Conservation (phyloP, 768 basidiomycete species). For the Terana coerulea region DNA sequence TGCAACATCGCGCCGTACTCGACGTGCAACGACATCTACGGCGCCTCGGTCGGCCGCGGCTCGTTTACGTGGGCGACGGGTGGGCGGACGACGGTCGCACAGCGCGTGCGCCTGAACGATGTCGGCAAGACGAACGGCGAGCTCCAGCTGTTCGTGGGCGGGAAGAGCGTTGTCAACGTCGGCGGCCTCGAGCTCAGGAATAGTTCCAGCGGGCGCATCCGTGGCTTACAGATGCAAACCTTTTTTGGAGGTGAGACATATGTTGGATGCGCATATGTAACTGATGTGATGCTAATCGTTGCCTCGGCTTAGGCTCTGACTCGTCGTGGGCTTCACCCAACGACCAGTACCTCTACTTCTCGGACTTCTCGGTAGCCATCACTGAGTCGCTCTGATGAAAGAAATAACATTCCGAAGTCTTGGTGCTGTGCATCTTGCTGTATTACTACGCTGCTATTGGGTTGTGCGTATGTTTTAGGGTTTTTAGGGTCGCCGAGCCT, state of each 20-base stretch:
- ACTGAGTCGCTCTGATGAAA: slow-evolving; percentile 43
- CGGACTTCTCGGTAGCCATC: slow-evolving; percentile 67
- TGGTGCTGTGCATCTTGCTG: no score
- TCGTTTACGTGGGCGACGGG: slow-evolving; percentile 61
- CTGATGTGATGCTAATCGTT: background rate
- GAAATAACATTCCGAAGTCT: no score
- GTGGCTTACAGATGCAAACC: slow-evolving; percentile 72
- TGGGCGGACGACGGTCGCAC: slow-evolving; percentile 60
- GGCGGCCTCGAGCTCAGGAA: slow-evolving; percentile 52
- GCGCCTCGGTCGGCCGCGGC: slow-evolving; percentile 67
- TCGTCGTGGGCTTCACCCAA: slow-evolving; percentile 54
- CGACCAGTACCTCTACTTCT: slow-evolving; percentile 60
- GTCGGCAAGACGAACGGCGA: slow-evolving; percentile 68
- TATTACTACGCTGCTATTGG: no score
- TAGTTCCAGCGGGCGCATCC: slow-evolving; percentile 45
- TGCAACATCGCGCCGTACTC: slow-evolving; percentile 47
- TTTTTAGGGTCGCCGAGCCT: no score
- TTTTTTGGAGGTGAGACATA: slow-evolving; percentile 60
- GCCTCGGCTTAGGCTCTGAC: slow-evolving; percentile 36
- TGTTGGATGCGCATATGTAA: background rate
- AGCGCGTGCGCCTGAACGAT: slow-evolving; percentile 75
- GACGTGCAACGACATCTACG: slow-evolving; percentile 59
- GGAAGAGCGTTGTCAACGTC: slow-evolving; percentile 59
- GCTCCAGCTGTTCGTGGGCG: slow-evolving; percentile 62
- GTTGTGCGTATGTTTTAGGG: no score